Base-by-base conservation (phyloP, 2,329 filamentous ascomycete genomes). In the Cryphonectria naterciae region DNA sequence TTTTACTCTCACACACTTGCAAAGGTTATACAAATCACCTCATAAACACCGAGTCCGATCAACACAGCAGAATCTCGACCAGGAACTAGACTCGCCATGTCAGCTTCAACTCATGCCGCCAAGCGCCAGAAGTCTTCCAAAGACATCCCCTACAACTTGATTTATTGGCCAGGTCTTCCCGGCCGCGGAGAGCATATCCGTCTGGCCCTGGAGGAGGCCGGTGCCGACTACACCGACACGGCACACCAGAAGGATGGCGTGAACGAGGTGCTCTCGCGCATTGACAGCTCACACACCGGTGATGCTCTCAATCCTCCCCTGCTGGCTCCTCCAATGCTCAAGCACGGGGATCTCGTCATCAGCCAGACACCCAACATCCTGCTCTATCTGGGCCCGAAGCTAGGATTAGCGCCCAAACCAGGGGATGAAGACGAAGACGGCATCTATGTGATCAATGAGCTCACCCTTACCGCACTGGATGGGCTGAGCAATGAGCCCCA, bases 171-270 rank as follows among this genome's bases (percentile, higher is more conserved):
- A 25, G 80, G 80, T 25, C 82, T 93, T 37, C 93, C 93, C 46
- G 93, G 93, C 56, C 91, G 93, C 65, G 93, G 89, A 73, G 93
- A 95, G 78, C 88, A 89, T 78, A 82, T 94, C 77, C 92, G 93
- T 32, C 86, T 95, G 15, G 85, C 86, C 22, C 88, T 95, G 74
- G 92, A 95, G 81, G 91, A 92, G 67, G 85, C 88, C 28, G 86
- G 86, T 25, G 87, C 87, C 1, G 78, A 85, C 4, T 95, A 93
- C 83, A 87, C 80, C 35, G 92, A 95, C 81, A 82, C 85, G 3
- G 85, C 86, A 17, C 74, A 81, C 19, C 77, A 75, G 6, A 76
- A 86, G 41, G 81, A 85, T n/a, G 90, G 87, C 68, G 81, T 87
- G 62, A 75, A 83, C 1, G 75, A 81, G 1, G 85, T 93, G 19